phyloP scores from a whole-genome alignment of 345 rosid genomes.

The Pistacia integerrima region DNA sequence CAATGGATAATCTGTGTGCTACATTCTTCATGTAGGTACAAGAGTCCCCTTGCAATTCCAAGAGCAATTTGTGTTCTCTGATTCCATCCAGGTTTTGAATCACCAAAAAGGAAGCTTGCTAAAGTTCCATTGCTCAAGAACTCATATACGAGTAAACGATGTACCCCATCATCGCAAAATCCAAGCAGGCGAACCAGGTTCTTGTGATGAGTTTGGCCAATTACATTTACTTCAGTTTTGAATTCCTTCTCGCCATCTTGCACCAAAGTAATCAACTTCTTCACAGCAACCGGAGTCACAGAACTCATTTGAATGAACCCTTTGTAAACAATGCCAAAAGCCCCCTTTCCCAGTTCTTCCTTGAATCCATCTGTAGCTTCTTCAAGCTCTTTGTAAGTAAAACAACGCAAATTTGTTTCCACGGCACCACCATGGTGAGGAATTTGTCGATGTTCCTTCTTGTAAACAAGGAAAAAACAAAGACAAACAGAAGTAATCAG shows the following conservation, averaged over 20 bases:
- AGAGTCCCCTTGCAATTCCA: constrained; percentile 51
- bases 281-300: constrained; percentile 36
- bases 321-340: constrained; percentile 35
- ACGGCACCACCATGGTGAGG: background rate
- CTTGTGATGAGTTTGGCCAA: constrained; percentile 56
- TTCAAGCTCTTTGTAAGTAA: constrained; percentile 35
- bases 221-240: constrained; percentile 50
- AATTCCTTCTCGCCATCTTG: constrained; percentile 53
- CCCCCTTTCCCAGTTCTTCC: constrained; percentile 43
- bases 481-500: constrained; percentile 15
- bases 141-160: constrained; percentile 53
- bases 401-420: constrained; percentile 29
- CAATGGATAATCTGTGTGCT: constrained; percentile 59
- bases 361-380: constrained; percentile 38
- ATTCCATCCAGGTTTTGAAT: constrained; percentile 43
- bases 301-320: constrained; percentile 29
- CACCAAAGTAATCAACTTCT: constrained; percentile 36
- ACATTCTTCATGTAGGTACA: constrained; percentile 62
- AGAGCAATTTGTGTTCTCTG: constrained; percentile 43
- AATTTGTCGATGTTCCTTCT: background rate
- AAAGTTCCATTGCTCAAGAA: constrained; percentile 54
- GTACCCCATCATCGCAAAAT: constrained; percentile 49
- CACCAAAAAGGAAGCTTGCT: constrained; percentile 44
- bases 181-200: constrained; percentile 52
- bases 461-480: constrained; percentile 10